Base-by-base conservation (phyloP, 1,139 yeast species). In the Geotrichum klebahnii region DNA sequence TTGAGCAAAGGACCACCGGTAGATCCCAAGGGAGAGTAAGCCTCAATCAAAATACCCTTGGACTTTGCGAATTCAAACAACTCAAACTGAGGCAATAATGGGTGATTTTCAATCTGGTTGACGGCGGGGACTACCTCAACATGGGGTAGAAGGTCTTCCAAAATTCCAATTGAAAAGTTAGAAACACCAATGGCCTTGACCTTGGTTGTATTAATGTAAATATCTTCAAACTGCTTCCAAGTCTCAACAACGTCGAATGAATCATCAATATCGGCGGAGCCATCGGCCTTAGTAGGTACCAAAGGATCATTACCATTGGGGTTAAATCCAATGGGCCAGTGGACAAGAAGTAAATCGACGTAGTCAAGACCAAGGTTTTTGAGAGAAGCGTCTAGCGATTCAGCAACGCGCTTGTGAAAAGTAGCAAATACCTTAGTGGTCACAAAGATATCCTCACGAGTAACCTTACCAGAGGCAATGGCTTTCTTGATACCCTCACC, bases 391-490 rank as follows among this genome's bases (percentile, higher is more conserved):
- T 82, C 78, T 51, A 88, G 70, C 5, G 84, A 86, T 38, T 65
- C 72, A 41, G 68, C 82, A 23, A 82, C 82, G 48, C 79, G 71
- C 59, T 75, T 73, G 62, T 84, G 89, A 62, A 78, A 81, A 34
- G 81, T 70, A 54, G 81, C 77, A 86, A 89, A 83, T 57, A 87
- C 73, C 67, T 88, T 88, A 58, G 96, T 85, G 59, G 95, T 86
- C 57, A 88, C 70, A 58, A 82, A 88, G 51, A 88, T 60, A 44
- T 86, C 83, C 47, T 77, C 79, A 64, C 96, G 76, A 48, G 84
- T 81, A 48, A 84, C 73, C 41, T 82, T 81, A 34, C 85, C 79
- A 50, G 82, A 83, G 53, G 70, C 78, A 64, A 84, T 80, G 44
- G 80, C 82, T 54, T 67, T 70, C 53, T 57, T 59, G 53, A 67